Conservation (phyloP, 2,329 filamentous ascomycete species). For the Trichoderma atroviride region DNA sequence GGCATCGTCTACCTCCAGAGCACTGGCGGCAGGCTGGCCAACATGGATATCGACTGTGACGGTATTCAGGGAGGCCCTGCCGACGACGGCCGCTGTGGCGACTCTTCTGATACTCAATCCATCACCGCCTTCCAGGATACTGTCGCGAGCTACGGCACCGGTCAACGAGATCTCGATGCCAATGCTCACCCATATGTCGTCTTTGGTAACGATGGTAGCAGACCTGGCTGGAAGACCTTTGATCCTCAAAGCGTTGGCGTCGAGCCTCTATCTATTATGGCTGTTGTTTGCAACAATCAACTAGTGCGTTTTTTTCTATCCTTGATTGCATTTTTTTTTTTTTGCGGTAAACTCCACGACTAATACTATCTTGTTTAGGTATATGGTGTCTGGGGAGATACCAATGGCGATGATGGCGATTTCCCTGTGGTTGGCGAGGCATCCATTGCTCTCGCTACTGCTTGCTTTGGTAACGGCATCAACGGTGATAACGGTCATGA, state of each 20-base stretch:
- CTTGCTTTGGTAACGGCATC: slow-evolving; percentile 57
- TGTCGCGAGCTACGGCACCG: slow-evolving; percentile 43
- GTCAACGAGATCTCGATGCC: slow-evolving; percentile 50
- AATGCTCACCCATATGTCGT: slow-evolving; percentile 57
- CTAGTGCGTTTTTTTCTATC: slow-evolving; percentile 39
- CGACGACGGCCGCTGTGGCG: slow-evolving; percentile 50
- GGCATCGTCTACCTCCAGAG: slow-evolving; percentile 54
- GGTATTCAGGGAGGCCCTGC: slow-evolving; percentile 47
- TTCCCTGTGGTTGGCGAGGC: slow-evolving; percentile 58
- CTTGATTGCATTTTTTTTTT: neutral
- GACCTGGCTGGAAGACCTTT: slow-evolving; percentile 42
- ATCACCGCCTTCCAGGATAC: slow-evolving; percentile 51
- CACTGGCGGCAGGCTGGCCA: slow-evolving; percentile 45
- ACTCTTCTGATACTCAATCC: slow-evolving; percentile 48
- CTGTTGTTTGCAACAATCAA: slow-evolving; percentile 55
- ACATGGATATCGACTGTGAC: slow-evolving; percentile 64
- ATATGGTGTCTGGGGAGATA: slow-evolving; percentile 65
- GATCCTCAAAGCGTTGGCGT: slow-evolving; percentile 48
- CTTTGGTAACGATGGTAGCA: slow-evolving; percentile 51
- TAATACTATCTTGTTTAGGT: slow-evolving; percentile 38
- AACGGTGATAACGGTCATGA: slow-evolving; percentile 60
- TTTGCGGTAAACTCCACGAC: neutral
- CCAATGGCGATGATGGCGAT: slow-evolving; percentile 56
- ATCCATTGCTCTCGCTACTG: slow-evolving; percentile 58
- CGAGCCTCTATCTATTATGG: slow-evolving; percentile 56